Percentiles rank a stretch among this genome's conserved stretches.
Conservation (phyloP, 495 filamentous ascomycete species). For the Neurospora hispaniola region DNA sequence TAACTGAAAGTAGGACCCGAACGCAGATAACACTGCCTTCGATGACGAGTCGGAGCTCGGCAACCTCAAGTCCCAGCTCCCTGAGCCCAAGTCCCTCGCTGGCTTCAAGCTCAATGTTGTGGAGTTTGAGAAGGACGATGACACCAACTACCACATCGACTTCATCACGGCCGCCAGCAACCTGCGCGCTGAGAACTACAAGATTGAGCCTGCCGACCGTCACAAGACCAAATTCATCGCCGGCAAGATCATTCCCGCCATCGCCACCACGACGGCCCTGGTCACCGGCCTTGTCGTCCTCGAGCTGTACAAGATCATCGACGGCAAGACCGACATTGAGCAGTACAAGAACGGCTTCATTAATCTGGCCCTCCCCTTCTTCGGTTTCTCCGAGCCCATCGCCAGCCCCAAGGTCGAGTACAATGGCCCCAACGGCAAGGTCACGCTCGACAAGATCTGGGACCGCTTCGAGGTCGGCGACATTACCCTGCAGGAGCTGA, state of each 20-base stretch:
- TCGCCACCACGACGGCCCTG: constrained; percentile 92
- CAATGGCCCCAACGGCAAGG: constrained; percentile 59
- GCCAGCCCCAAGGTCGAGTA: constrained; percentile 87
- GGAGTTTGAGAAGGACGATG: constrained; percentile 99
- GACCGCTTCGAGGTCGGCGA: constrained; percentile 91
- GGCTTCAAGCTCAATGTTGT: constrained; percentile 84
- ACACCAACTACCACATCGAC: constrained; percentile 96
- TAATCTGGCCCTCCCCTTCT: constrained; percentile 94
- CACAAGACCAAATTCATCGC: constrained; percentile 99
- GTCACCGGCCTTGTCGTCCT: constrained; percentile 89
- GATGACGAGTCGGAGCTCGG: constrained; percentile 66
- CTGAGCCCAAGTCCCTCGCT: constrained; percentile 65
- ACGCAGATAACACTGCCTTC: constrained; percentile 49
- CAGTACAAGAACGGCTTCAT: constrained; percentile 99
- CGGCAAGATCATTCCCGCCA: constrained; percentile 98
- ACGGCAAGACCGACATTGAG: constrained; percentile 88
- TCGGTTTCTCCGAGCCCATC: constrained; percentile 96
- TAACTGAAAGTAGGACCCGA: constrained; percentile 54
- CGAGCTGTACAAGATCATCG: constrained; percentile 93
- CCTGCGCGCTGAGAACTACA: constrained; percentile 94
- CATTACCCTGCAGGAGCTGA: constrained; percentile 71
- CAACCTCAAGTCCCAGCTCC: constrained; percentile 55
- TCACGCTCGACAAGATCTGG: constrained; percentile 91
- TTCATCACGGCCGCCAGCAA: constrained; percentile 98
- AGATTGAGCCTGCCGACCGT: constrained; percentile 78